Base-by-base conservation (phyloP, 306 rosid species). In the Fragaria vesca region DNA sequence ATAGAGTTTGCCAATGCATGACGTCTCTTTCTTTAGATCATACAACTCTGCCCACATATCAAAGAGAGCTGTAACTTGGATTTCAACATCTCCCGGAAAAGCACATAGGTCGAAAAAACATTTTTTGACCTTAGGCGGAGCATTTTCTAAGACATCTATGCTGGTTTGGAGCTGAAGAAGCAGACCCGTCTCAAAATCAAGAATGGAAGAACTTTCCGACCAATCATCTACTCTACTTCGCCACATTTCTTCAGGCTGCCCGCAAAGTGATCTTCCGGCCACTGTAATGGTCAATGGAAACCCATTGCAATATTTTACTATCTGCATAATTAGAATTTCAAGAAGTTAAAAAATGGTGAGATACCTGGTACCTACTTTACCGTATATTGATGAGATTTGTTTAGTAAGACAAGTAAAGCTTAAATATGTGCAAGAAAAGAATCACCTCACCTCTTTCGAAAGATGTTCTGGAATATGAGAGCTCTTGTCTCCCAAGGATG, bases 31-130 rank as follows among this genome's bases (percentile, higher is more conserved):
- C 42, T 76, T 75, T 24, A 85, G 77, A 34, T 65, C 81, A 55
- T 66, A 79, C 69, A 89, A 68, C 78, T 85, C 90, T 28, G 78
- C 78, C 88, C 89, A 89, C 58, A 90, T 88, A 82, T 89, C 93
- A 67, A 90, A 62, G 47, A 93, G 90, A 30, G 85, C 79, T 54
- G 86, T 28, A 12, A 70, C 88, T 55, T 86, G 86, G 43, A 90
- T 92, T 78, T 82, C 85, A n/a, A 78, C 85, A 50, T 80, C 90
- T 74, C 85, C 88, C 8, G 94, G 93, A 76, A 92, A 90, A 32
- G 83, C 85, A 71, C 88, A 80, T 12, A 92, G 76, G 79, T 92
- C 92, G 67, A 66, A 20, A 83, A 90, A 92, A 80, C 92, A 81
- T 51, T 90, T 81, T 83, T 73, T 88, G 68, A 46, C 55, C 6